Evolutionary conservation across 2,329 filamentous ascomycete species (phyloP).

Genomic region (Aspergillus fumigatiaffinis): DNA sequence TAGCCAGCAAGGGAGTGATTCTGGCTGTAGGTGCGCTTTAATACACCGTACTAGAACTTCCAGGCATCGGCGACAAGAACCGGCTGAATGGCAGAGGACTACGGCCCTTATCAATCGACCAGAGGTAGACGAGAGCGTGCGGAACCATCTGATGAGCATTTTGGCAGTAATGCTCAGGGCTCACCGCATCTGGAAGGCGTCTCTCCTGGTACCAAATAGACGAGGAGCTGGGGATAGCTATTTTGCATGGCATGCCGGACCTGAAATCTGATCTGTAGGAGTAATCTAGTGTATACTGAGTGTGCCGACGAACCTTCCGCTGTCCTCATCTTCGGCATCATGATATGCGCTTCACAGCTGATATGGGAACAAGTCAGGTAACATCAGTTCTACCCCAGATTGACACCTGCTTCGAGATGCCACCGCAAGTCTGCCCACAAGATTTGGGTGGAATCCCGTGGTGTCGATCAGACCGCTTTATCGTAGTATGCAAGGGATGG

Average conservation of each 20-base stretch:
- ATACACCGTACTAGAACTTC: slow-evolving; percentile 46
- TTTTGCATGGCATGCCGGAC: not conserved
- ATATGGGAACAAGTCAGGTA: too few relatives aligned
- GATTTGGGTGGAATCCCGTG: not conserved
- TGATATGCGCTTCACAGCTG: not conserved
- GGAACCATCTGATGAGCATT: slow-evolving; percentile 17
- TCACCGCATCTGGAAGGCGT: not conserved
- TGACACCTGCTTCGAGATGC: not conserved
- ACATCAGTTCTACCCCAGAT: not conserved
- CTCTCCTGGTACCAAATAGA: not conserved
- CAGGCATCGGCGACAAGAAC: slow-evolving; percentile 42
- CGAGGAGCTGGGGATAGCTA: not conserved
- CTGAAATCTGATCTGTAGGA: not conserved
- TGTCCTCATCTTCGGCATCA: not conserved
- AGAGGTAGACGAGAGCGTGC: slow-evolving; percentile 42
- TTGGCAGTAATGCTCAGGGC: not conserved
- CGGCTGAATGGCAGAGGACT: slow-evolving; percentile 39
- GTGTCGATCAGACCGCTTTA: not conserved
- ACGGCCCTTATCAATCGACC: slow-evolving; percentile 42
- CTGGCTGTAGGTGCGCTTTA: slow-evolving; percentile 39
- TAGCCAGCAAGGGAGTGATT: slow-evolving; percentile 38
- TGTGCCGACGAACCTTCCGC: not conserved
- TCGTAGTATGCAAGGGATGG: not conserved
- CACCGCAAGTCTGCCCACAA: not conserved
- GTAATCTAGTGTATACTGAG: not conserved